A percentile compares a stretch with the other conserved stretches of the same genome.
Conservation (phyloP, 2,329 filamentous ascomycete genomes). For the Monilinia polystroma region DNA sequence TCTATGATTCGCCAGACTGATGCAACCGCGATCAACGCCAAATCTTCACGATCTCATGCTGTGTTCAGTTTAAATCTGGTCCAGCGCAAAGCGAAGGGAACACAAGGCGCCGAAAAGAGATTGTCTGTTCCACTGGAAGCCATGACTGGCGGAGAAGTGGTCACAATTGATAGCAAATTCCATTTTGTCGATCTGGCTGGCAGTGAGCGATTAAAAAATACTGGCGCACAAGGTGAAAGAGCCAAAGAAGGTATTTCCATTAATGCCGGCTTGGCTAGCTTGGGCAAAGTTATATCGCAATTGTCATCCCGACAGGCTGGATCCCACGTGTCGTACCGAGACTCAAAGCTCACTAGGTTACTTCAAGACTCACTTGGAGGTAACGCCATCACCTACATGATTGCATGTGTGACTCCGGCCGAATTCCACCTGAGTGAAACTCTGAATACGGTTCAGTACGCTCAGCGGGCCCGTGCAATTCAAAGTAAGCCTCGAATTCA, state of each 20-base stretch:
- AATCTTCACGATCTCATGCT: constrained; percentile 95
- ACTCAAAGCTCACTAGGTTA: constrained; percentile 93
- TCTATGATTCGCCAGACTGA: constrained; percentile 95
- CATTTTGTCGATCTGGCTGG: constrained; percentile 98
- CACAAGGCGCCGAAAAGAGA: constrained; percentile 71
- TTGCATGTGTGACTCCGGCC: constrained; percentile 94
- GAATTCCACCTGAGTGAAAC: constrained; percentile 98
- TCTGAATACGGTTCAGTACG: constrained; percentile 95
- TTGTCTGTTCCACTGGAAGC: constrained; percentile 83
- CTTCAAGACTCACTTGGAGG: constrained; percentile 95
- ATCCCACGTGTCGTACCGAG: constrained; percentile 93
- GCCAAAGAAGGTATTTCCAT: constrained; percentile 97
- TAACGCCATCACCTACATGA: constrained; percentile 99
- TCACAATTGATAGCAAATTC: constrained; percentile 95
- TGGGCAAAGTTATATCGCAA: constrained; percentile 98
- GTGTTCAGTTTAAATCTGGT: constrained; percentile 95
- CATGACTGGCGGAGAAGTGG: constrained; percentile 66
- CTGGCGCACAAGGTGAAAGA: constrained; percentile 88
- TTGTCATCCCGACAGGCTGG: constrained; percentile 85
- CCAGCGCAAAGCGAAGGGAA: constrained; percentile 68
- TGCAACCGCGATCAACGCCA: constrained; percentile 94
- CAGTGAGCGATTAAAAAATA: constrained; percentile 96
- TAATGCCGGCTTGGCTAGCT: constrained; percentile 88
- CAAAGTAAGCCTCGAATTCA: constrained; percentile 98
- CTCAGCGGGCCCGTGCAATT: constrained; percentile 90